Evolutionary conservation across 106 monocot species (phyloP).

Genomic region (Dioscorea alata): DNA sequence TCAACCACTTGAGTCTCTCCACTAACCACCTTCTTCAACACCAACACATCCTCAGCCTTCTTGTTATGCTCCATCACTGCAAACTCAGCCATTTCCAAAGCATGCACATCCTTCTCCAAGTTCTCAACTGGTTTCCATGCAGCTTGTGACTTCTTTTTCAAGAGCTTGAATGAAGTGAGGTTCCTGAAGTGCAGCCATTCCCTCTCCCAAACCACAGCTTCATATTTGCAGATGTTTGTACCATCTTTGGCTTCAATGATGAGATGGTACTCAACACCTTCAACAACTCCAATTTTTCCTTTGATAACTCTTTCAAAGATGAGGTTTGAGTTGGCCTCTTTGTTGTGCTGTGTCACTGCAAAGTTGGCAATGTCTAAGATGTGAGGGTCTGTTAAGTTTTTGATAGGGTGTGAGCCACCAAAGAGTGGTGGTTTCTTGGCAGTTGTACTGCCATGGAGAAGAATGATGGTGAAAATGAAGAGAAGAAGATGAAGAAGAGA

Average conservation of each 20-base stretch:
- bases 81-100: too few species aligned
- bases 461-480: background rate
- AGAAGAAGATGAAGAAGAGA: background rate
- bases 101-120: too few species aligned
- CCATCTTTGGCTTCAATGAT: background rate
- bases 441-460: background rate
- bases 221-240: background rate
- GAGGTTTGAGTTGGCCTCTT: background rate
- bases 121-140: too few species aligned
- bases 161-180: conserved; percentile 2
- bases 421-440: background rate
- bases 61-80: too few species aligned
- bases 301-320: background rate
- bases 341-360: background rate
- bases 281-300: background rate
- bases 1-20: too few species aligned
- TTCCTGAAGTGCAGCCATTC: background rate
- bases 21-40: too few species aligned
- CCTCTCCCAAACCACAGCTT: conserved; percentile 1
- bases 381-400: background rate
- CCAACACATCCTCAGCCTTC: too few species aligned
- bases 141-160: too few species aligned
- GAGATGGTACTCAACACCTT: background rate
- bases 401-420: background rate
- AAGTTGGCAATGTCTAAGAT: background rate